Conservation (phyloP, 164 flowering plant genomes). For the Berberis thunbergii region DNA sequence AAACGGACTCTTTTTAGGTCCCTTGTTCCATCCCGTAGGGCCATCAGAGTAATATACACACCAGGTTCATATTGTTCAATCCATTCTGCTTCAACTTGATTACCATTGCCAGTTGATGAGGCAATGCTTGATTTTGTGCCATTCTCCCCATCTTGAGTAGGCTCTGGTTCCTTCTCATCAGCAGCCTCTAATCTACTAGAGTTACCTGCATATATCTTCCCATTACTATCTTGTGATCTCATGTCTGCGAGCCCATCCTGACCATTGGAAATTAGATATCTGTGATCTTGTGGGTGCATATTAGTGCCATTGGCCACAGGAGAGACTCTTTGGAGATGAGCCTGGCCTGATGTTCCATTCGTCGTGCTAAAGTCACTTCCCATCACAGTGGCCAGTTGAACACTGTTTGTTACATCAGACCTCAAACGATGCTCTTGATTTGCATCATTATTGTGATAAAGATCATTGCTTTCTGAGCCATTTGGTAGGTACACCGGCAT, state of each 20-base stretch:
- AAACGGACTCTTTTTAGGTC: conserved; percentile 87
- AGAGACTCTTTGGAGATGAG: conserved; percentile 13
- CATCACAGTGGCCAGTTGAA: conserved; percentile 21
- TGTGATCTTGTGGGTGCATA: conserved; percentile 14
- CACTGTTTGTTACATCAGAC: conserved; percentile 27
- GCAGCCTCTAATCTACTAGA: conserved; percentile 20
- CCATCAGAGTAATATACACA: conserved; percentile 73
- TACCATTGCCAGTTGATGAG: conserved; percentile 13
- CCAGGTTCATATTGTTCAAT: conserved; percentile 86
- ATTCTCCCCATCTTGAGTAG: conserved; percentile 38
- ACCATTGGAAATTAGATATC: conserved; percentile 16
- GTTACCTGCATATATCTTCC: conserved; percentile 16
- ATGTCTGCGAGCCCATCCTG: conserved; percentile 8
- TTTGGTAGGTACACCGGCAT: conserved; percentile 33
- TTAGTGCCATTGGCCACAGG: conserved; percentile 17
- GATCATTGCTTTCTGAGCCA: conserved; percentile 42
- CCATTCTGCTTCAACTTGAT: conserved; percentile 73
- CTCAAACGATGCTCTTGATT: conserved; percentile 29
- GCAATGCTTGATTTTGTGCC: conserved; percentile 27
- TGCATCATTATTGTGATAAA: conserved; percentile 18
- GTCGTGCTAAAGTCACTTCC: conserved; percentile 12
- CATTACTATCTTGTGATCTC: conserved; percentile 30
- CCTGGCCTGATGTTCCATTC: conserved; percentile 19
- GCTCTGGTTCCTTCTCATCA: conserved; percentile 23
- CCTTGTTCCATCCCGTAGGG: conserved; percentile 62